Conservation (phyloP, 1,284 basidiomycete genomes). For the Ustilago sp. region DNA sequence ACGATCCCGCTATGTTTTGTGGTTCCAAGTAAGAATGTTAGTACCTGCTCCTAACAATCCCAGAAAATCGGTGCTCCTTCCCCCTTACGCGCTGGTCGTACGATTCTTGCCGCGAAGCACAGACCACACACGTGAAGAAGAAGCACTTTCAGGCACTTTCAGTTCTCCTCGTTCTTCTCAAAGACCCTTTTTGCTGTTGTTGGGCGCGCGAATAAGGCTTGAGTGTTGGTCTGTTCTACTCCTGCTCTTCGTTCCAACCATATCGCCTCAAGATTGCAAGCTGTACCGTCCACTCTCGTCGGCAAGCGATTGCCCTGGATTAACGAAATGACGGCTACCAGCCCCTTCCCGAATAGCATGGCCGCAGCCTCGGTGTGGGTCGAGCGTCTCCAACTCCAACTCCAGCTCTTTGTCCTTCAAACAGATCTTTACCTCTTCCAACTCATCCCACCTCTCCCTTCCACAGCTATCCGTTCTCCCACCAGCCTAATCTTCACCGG, state of each 20-base stretch:
- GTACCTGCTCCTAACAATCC: not conserved
- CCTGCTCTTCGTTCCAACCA: not conserved
- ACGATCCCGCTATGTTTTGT: not conserved
- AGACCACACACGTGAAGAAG: constrained; percentile 5
- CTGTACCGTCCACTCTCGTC: not conserved
- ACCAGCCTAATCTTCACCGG: constrained; percentile 36
- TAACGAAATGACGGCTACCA: not conserved
- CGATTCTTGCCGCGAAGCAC: not conserved
- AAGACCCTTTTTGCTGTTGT: not conserved
- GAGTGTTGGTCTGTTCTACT: not conserved
- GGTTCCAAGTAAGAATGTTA: not conserved
- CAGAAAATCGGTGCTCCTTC: not conserved
- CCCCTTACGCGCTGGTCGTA: not conserved
- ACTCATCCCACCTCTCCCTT: constrained; percentile 27
- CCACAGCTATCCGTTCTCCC: constrained; percentile 35
- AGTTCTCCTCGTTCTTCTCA: not conserved
- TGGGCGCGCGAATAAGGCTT: not conserved
- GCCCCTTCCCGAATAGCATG: not conserved
- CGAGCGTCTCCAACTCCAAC: constrained; percentile 16
- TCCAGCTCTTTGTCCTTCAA: constrained; percentile 37
- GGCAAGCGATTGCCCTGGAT: too few relatives aligned
- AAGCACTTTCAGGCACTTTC: not conserved
- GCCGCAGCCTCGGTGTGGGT: constrained; percentile 3
- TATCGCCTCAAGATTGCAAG: not conserved
- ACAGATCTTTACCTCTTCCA: constrained; percentile 43